phyloP scores from a whole-genome alignment of 2,329 filamentous ascomycete genomes.

The Elsinoe perseae region DNA sequence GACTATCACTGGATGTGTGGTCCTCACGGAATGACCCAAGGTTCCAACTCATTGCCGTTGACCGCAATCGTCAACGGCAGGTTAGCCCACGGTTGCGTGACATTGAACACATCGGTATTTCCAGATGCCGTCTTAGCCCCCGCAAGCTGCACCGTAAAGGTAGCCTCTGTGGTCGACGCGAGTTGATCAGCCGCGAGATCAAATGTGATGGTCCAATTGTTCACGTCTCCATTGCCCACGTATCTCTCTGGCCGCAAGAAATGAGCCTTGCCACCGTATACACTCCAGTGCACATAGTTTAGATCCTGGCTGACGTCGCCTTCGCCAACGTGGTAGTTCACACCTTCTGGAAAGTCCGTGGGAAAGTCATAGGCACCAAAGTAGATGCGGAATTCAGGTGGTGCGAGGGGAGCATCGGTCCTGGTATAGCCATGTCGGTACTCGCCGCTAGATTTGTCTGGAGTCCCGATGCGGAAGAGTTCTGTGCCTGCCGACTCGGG shows the following conservation, averaged over 20 bases:
- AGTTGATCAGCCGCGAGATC: slow-evolving; percentile 40
- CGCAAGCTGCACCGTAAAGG: slow-evolving; percentile 56
- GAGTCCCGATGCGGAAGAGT: slow-evolving; percentile 55
- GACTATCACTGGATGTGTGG: not conserved
- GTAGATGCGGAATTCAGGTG: slow-evolving; percentile 54
- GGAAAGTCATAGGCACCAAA: slow-evolving; percentile 54
- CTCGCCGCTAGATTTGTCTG: slow-evolving; percentile 55
- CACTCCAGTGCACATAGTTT: slow-evolving; percentile 60
- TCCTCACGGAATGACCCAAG: slow-evolving; percentile 51
- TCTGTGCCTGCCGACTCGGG: slow-evolving; percentile 52
- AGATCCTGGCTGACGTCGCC: slow-evolving; percentile 44
- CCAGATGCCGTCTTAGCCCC: slow-evolving; percentile 55
- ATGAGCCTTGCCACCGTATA: slow-evolving; percentile 52
- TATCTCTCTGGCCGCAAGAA: slow-evolving; percentile 38
- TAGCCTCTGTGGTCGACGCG: slow-evolving; percentile 39
- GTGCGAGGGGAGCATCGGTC: slow-evolving; percentile 45
- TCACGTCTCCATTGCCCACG: slow-evolving; percentile 38
- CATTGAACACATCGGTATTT: slow-evolving; percentile 53
- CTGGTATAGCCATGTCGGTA: slow-evolving; percentile 49
- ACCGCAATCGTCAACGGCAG: slow-evolving; percentile 45
- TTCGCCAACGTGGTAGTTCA: slow-evolving; percentile 51
- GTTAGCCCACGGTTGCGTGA: slow-evolving; percentile 46
- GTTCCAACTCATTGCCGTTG: slow-evolving; percentile 39
- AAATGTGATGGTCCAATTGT: slow-evolving; percentile 55
- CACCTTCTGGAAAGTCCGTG: slow-evolving; percentile 51